These are phyloP conservation scores for Chalaropsis thielavioides DNA, from an alignment of 2,329 filamentous ascomycete genomes.

Conservation along the genomic window DNA sequence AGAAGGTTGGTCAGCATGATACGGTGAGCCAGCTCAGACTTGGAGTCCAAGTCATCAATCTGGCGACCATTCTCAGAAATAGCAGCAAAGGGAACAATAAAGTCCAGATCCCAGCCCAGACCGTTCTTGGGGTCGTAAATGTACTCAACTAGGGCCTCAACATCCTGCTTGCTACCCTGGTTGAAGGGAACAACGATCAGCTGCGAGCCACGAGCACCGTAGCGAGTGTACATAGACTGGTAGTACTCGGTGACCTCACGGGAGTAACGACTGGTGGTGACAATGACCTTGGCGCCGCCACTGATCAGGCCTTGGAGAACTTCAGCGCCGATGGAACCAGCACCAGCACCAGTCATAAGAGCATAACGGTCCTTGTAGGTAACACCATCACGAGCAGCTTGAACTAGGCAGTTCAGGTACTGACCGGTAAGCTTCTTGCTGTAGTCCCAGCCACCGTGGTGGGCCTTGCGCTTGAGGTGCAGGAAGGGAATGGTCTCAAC, in stretches of 20 bases:
- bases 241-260: slow-evolving; percentile 98
- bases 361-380: slow-evolving; percentile 91
- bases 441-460: slow-evolving; percentile 86
- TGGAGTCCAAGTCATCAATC: slow-evolving; percentile 92
- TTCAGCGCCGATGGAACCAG: slow-evolving; percentile 93
- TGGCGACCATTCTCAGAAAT: slow-evolving; percentile 96
- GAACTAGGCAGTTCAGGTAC: slow-evolving; percentile 83
- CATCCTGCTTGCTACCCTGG: slow-evolving; percentile 95
- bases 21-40: slow-evolving; percentile 91
- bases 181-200: slow-evolving; percentile 98
- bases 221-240: slow-evolving; percentile 94
- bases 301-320: slow-evolving; percentile 92
- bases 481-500: slow-evolving; percentile 96
- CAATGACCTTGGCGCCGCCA: slow-evolving; percentile 89
- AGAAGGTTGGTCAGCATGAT: slow-evolving; percentile 98
- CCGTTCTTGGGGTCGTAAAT: slow-evolving; percentile 95
- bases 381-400: slow-evolving; percentile 73
- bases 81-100: slow-evolving; percentile 87
- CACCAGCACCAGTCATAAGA: slow-evolving; percentile 95
- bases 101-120: slow-evolving; percentile 95
- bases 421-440: slow-evolving; percentile 94
- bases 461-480: slow-evolving; percentile 84
- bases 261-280: slow-evolving; percentile 93
- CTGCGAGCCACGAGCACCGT: slow-evolving; percentile 84
- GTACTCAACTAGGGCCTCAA: slow-evolving; percentile 85